Conservation (phyloP, 1,284 basidiomycete species). For the Ustilago trichophora region DNA sequence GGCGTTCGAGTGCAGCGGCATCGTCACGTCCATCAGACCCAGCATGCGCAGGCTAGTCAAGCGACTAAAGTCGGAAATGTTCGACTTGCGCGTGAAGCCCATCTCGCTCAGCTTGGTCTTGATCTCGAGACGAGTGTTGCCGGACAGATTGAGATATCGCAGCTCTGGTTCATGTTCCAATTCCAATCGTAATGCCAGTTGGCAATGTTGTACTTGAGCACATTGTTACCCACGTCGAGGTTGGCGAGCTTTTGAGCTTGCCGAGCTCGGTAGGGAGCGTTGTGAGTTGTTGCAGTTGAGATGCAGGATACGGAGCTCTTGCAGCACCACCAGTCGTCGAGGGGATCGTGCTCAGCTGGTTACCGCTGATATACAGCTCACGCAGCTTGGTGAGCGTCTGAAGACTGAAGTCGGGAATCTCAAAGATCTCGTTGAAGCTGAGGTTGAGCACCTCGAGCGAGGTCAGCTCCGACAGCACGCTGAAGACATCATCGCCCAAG, state of each 20-base stretch:
- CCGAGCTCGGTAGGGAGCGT: conserved; percentile 90
- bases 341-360: conserved; percentile 87
- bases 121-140: conserved; percentile 88
- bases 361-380: conserved; percentile 91
- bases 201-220: conserved; percentile 96
- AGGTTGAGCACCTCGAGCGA: conserved; percentile 79
- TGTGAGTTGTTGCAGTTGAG: conserved; percentile 94
- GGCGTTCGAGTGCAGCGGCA: conserved; percentile 68
- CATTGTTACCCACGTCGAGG: conserved; percentile 93
- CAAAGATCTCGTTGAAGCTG: conserved; percentile 94
- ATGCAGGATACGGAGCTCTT: conserved; percentile 72
- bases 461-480: conserved; percentile 75
- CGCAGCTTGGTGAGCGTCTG: conserved; percentile 76
- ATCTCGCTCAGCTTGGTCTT: conserved; percentile 71
- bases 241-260: conserved; percentile 81
- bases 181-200: conserved; percentile 99
- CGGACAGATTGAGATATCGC: conserved; percentile 86
- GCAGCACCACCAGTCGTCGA: conserved; percentile 69
- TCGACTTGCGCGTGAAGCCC: conserved; percentile 61
- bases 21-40: conserved; percentile 97
- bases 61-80: conserved; percentile 85
- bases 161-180: conserved; percentile 98
- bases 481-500: conserved; percentile 83
- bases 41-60: conserved; percentile 84
- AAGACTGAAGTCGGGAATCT: conserved; percentile 78